phyloP scores from a whole-genome alignment of 352 stramenopile species.

The Nothophytophthora sp. region DNA sequence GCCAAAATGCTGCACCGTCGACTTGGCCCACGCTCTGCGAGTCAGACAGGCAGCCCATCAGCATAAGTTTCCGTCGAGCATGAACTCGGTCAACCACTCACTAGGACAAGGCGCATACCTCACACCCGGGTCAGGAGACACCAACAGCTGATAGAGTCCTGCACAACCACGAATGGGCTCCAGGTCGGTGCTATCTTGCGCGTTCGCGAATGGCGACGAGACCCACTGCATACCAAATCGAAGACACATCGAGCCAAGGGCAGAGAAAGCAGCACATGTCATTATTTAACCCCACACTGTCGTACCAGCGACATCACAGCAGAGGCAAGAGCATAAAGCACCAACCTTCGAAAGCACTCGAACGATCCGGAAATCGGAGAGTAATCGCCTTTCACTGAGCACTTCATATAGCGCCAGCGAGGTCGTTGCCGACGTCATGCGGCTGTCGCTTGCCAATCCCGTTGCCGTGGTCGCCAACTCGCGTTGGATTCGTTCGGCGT shows the following conservation, averaged over 20 bases:
- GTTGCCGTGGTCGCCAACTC: conserved; percentile 40
- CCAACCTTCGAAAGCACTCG: conserved; percentile 68
- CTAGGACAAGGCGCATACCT: conserved; percentile 33
- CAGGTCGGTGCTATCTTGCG: conserved; percentile 41
- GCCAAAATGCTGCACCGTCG: conserved; percentile 54
- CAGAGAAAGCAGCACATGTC: no score
- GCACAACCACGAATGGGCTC: conserved; percentile 58
- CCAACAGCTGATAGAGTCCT: conserved; percentile 72
- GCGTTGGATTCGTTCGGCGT: conserved; percentile 65
- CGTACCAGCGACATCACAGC: no score
- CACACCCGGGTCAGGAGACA: conserved; percentile 79
- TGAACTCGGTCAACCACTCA: not conserved
- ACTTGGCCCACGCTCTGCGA: conserved; percentile 63
- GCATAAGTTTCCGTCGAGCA: not conserved
- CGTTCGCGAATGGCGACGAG: conserved; percentile 27
- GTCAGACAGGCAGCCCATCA: not conserved
- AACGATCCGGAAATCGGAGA: conserved; percentile 83
- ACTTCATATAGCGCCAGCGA: conserved; percentile 78
- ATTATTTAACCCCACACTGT: no score
- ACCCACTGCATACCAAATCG: conserved; percentile 40
- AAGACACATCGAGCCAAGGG: no score
- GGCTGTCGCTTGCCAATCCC: conserved; percentile 16
- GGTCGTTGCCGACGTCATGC: conserved; percentile 27
- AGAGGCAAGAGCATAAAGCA: not conserved
- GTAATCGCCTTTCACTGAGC: conserved; percentile 69